Percentiles rank a stretch among this genome's conserved stretches.
phyloP scores from a whole-genome alignment of 805 yeast genomes.

The Lipomyces chichibuensis region DNA sequence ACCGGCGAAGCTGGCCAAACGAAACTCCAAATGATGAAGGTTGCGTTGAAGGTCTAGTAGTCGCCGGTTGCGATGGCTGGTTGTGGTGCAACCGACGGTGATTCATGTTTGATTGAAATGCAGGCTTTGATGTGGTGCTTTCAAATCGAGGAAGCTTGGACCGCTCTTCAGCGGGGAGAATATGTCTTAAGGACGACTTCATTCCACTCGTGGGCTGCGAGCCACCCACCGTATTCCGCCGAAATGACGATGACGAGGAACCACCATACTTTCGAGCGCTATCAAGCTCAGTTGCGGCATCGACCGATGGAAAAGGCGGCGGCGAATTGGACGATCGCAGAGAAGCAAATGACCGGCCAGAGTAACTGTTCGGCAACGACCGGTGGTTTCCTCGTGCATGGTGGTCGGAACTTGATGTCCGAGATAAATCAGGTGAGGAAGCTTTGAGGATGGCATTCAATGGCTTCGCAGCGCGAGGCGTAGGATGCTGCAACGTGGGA shows the following conservation, averaged over 20 bases:
- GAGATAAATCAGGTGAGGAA: constrained; percentile 7
- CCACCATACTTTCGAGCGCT: background rate
- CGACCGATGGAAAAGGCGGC: background rate
- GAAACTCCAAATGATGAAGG: background rate
- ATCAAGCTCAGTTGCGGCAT: constrained; percentile 3
- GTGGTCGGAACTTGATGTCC: background rate
- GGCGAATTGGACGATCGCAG: background rate
- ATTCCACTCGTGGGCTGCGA: background rate
- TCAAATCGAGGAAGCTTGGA: background rate
- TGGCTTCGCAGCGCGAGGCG: constrained; percentile 14
- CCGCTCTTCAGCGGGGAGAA: background rate
- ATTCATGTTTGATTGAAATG: background rate
- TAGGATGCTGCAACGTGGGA: constrained; percentile 21
- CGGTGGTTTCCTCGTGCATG: background rate
- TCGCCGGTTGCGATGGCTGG: background rate
- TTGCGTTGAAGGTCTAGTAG: background rate
- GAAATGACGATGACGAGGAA: constrained; percentile 19
- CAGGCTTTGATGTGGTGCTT: background rate
- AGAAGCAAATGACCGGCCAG: background rate
- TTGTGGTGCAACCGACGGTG: background rate
- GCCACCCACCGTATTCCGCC: background rate
- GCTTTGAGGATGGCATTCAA: constrained; percentile 9
- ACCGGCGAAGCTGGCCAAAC: constrained; percentile 7
- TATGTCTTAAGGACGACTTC: constrained; percentile 16
- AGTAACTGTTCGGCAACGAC: constrained; percentile 3